phyloP scores from a whole-genome alignment of 2,329 filamentous ascomycete species.

The Mycogone perniciosa region DNA sequence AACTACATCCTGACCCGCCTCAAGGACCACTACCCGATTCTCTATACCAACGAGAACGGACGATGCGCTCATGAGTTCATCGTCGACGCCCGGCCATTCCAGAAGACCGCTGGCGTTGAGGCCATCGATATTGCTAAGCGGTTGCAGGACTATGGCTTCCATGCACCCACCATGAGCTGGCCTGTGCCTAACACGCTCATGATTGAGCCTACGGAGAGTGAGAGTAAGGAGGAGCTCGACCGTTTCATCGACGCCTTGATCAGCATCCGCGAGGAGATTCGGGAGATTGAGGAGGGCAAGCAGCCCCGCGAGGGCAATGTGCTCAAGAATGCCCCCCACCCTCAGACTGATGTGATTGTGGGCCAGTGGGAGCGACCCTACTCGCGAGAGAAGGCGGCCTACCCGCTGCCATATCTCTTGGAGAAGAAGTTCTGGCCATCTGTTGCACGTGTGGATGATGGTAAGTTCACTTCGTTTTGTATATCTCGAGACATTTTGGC shows the following conservation, averaged over 20 bases:
- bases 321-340: slow-evolving; percentile 84
- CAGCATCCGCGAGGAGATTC: slow-evolving; percentile 78
- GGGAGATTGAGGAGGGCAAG: slow-evolving; percentile 72
- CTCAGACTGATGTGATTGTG: slow-evolving; percentile 68
- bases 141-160: slow-evolving; percentile 95
- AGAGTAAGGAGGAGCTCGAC: slow-evolving; percentile 87
- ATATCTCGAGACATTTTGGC: background rate
- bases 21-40: slow-evolving; percentile 76
- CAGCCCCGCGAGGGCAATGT: slow-evolving; percentile 72
- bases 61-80: slow-evolving; percentile 98
- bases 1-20: slow-evolving; percentile 93
- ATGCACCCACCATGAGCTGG: slow-evolving; percentile 96
- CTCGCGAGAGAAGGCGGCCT: slow-evolving; percentile 74
- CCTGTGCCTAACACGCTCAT: slow-evolving; percentile 92
- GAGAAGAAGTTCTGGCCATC: slow-evolving; percentile 99
- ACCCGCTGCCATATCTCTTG: slow-evolving; percentile 71
- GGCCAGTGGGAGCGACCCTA: slow-evolving; percentile 77
- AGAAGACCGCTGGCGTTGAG: slow-evolving; percentile 75
- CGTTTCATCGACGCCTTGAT: slow-evolving; percentile 89
- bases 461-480: slow-evolving; percentile 43
- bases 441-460: slow-evolving; percentile 80
- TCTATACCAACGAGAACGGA: slow-evolving; percentile 86
- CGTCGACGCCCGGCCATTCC: slow-evolving; percentile 79
- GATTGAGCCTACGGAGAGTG: slow-evolving; percentile 95
- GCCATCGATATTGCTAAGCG: slow-evolving; percentile 95